Base-by-base conservation (phyloP, 371 early-diverging fungal species). In the Coemansia sp. region DNA sequence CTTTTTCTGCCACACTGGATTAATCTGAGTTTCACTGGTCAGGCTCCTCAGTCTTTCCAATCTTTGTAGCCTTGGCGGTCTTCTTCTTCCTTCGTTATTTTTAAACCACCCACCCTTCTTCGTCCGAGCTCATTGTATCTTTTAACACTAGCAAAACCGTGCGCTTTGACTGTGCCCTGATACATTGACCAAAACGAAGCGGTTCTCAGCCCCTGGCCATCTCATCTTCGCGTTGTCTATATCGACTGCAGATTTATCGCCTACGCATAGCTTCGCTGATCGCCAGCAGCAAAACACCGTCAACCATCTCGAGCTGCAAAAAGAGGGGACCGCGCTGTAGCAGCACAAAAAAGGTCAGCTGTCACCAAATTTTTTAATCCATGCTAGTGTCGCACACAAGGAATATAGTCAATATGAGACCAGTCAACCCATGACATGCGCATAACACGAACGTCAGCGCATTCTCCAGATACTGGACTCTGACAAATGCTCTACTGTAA, bases 371-470 rank as follows among this genome's bases (percentile, higher is more conserved):
- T 52, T 52, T 14, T 2, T 24, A 52, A 22, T 52, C 24, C 21
- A 52, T 26, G 52, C 52, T 10, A 26, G 22, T 52, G 21, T 21
- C 52, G 24, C 52, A 52, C 24, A 24, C 52, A 21, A 8, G 21
- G 13, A 4, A 52, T 5, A 13, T 26, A 10, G 52, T 51, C 18
- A 51, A 24, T 10, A 51, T 10, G 51, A 22, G 21, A 21, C 52
- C 52, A 52, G 52, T 52, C 52, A 52, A 11, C 22, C 26, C 22
- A 10, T 21, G 22, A 52, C 24, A 52, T 52, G 52, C 52, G 52
- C 52, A 52, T 52, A n/a, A 42, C 45, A n/a, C 45, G n/a, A 42
- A 0, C 45, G 45, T 2, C 34, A 34, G 34, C 34, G 34, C 34
- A 34, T 10, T 34, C 34, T 2, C 34, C 34, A 42, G 45, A 42